A percentile compares a stretch with the other conserved stretches of the same genome.
phyloP scores from a whole-genome alignment of 1,139 yeast genomes.

The Saccharomyces pastorianus region DNA sequence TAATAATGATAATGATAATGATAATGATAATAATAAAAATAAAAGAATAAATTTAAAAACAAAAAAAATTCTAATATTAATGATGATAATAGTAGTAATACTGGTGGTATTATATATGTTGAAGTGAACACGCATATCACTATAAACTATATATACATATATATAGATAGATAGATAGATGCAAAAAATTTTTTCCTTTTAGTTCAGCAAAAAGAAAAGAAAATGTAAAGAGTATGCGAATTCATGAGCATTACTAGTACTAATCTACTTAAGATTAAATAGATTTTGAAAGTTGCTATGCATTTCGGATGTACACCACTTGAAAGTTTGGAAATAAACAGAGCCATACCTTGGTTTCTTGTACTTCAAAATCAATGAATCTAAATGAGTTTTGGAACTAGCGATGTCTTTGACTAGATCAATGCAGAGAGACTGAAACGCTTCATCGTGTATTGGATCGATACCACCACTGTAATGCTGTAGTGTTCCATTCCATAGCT shows the following conservation, averaged over 20 bases:
- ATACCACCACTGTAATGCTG: constrained; percentile 78
- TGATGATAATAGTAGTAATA: background rate
- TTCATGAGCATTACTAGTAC: background rate
- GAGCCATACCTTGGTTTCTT: constrained; percentile 18
- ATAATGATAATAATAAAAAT: background rate
- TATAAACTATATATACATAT: background rate
- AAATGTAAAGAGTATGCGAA: background rate
- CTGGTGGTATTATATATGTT: background rate
- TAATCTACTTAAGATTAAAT: background rate
- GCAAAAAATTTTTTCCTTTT: background rate
- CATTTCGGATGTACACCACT: constrained; percentile 11
- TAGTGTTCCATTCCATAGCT: constrained; percentile 68
- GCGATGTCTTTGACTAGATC: constrained; percentile 24
- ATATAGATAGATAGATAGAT: background rate
- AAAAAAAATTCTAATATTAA: background rate
- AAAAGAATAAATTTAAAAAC: too few species aligned
- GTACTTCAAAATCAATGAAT: constrained; percentile 25
- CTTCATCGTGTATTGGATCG: constrained; percentile 13
- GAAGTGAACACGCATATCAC: background rate
- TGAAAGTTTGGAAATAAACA: constrained; percentile 13
- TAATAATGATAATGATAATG: background rate
- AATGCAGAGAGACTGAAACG: constrained; percentile 18
- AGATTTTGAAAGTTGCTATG: background rate
- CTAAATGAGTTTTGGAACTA: constrained; percentile 25
- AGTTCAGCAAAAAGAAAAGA: background rate